These are phyloP conservation scores for Triticum timopheevii DNA, from an alignment of 176 grass and related monocot species.

Conservation along the genomic window DNA sequence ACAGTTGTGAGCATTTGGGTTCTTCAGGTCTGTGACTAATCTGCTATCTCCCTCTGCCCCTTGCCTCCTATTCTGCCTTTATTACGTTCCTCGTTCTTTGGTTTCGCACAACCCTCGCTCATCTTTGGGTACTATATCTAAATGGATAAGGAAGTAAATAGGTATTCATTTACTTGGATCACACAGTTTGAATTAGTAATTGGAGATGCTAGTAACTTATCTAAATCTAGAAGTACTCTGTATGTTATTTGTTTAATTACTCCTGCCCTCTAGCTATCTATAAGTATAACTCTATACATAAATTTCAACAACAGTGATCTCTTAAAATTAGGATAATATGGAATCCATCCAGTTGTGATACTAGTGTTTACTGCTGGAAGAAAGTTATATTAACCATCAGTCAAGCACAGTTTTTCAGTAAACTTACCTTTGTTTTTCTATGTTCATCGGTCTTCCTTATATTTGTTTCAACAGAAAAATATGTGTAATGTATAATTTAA, in stretches of 20 bases:
- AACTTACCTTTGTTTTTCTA: neutral
- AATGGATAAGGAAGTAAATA: slow-evolving; percentile 8
- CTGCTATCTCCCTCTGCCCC: neutral
- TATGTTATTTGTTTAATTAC: slow-evolving; percentile 12
- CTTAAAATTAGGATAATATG: neutral
- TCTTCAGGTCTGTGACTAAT: slow-evolving; percentile 69
- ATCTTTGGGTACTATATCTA: neutral
- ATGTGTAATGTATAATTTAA: neutral
- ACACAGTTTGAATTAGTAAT: slow-evolving; percentile 3
- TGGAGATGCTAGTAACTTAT: slow-evolving; percentile 5
- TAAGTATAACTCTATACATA: neutral
- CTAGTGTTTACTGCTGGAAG: neutral
- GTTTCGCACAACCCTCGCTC: neutral
- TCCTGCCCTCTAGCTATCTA: neutral
- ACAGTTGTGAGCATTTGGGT: slow-evolving; percentile 82
- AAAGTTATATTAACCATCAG: neutral
- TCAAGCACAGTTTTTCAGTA: neutral
- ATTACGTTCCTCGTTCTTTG: neutral
- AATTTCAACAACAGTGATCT: slow-evolving; percentile 5
- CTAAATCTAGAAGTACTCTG: neutral
- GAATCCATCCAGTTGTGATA: neutral
- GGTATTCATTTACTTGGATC: neutral
- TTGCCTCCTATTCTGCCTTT: neutral
- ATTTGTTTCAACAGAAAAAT: neutral
- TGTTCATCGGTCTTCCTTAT: neutral